Evolutionary conservation across 495 filamentous ascomycete species (phyloP).

Genomic region (Aspergillus panamensis): DNA sequence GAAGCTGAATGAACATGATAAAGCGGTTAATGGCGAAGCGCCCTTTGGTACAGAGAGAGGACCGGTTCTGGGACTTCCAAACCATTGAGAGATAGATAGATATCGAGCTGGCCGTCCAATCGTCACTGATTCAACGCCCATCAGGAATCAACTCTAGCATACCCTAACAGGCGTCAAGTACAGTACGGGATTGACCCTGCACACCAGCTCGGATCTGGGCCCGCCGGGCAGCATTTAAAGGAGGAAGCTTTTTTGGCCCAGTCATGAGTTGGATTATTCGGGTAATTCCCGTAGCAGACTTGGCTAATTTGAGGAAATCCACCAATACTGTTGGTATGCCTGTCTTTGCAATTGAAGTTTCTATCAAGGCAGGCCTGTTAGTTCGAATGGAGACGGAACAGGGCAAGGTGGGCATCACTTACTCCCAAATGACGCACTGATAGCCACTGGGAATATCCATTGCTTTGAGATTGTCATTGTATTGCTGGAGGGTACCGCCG

Average conservation of each 20-base stretch:
- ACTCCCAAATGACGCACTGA: neutral
- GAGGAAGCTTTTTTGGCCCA: neutral
- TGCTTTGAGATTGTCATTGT: neutral
- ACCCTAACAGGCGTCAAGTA: neutral
- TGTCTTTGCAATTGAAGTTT: neutral
- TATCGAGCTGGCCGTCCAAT: neutral
- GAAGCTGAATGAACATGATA: too few relatives aligned
- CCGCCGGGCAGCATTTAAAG: neutral
- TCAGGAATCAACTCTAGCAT: neutral
- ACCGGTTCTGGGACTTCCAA: neutral
- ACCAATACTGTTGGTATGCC: neutral
- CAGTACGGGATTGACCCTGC: neutral
- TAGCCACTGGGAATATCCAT: neutral
- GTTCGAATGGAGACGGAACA: neutral
- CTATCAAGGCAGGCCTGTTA: neutral
- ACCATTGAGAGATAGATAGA: neutral
- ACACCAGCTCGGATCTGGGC: neutral
- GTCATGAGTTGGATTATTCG: neutral
- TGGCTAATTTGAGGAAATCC: neutral
- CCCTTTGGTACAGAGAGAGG: too few relatives aligned
- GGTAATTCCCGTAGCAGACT: neutral
- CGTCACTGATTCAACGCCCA: neutral
- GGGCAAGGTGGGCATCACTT: neutral
- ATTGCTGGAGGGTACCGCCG: neutral
- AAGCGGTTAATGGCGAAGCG: too few relatives aligned